Evolutionary conservation across 176 grass and related monocot species (phyloP), one percentile per base, ranked within the genome.

Genomic region (Saccharum officinarum): DNA sequence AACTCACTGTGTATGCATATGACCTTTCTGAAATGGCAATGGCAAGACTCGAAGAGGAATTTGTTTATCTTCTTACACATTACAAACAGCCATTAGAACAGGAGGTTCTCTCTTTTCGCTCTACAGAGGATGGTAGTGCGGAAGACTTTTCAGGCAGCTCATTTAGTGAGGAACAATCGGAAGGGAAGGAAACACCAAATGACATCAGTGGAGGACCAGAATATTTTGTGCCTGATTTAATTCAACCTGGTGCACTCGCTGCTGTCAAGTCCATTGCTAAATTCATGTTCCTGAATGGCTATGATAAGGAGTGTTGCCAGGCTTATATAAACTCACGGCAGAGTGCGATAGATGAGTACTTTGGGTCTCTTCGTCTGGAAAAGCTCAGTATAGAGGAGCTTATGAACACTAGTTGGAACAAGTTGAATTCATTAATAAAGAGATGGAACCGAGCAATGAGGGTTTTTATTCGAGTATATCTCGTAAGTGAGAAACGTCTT

Each of bases 31-130:
- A 96, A 82, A 93, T 84, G 80, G 93, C 77, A 78, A 94, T 96
- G 89, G 76, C 79, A 26, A 98, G 93, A 81, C 90, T 98, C 47
- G 97, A 98, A 61, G 89, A 98, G 42, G 93, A 96, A 80, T 94
- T 96, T 85, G 86, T 89, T 82, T 88, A 91, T 77, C 93, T 98
- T 80, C 87, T 98, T 39, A 63, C 71, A 41, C 79, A 87, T 71
- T 94, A 94, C 64, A 85, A 69, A 63, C 89, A 95, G 37, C 84
- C 89, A 47, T 47, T 95, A 78, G 88, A 85, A 49, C 91, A 86
- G 75, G 97, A 89, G 37, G 33, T 66, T 76, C 64, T 93, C 42
- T 92, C 93, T 23, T 92, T 94, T 72, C 86, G 67, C 61, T 96
- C 93, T 78, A 90, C 78, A 45, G 97, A 95, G 73, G 89, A 90